Base-by-base conservation (phyloP, 345 rosid genomes). In the Rhizophora mangle region DNA sequence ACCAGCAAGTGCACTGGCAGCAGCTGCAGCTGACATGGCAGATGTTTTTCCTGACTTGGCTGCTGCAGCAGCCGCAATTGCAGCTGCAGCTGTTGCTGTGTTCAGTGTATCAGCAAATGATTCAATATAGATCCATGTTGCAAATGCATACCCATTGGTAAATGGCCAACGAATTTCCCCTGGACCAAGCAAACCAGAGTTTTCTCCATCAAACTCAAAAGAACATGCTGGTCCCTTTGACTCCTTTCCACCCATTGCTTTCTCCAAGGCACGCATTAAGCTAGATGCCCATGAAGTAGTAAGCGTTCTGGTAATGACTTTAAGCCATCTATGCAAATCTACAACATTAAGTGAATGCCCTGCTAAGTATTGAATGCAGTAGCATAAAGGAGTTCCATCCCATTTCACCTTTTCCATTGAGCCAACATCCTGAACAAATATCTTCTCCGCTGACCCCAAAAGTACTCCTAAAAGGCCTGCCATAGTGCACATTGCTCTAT, bases 141-240 rank as follows among this genome's bases (percentile, higher is more conserved):
- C 94, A 82, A 95, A 95, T 27, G 92, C 92, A 68, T 90, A 95
- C 46, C 99, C 99, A 85, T 83, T 95, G 64, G 82, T 77, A 83
- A 95, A 95, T 31, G 99, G 99, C 99, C 99, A 95, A 62, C 96
- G 93, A 67, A 96, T 90, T 80, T 95, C 99, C 61, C 97, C 99
- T 18, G 99, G 96, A 79, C 99, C 98, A 84, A 95, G 98, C 86
- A 95, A 85, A 76, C 99, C 99, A 72, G 99, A 95, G 80, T 89
- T 90, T 84, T 95, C 99, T 62, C 99, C 99, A 83, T 95, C 98
- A 85, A 95, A 95, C 80, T 95, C 99, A 55, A 95, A 95, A 51
- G 98, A 90, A 63, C 85, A 84, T 53, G 90, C 84, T 55, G 99
- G 99, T 65, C 99, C 99, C 80, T 89, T 95, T 43, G 96, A 85